Conservation (phyloP, 2,329 filamentous ascomycete species). For the Fusarium abutilonis region DNA sequence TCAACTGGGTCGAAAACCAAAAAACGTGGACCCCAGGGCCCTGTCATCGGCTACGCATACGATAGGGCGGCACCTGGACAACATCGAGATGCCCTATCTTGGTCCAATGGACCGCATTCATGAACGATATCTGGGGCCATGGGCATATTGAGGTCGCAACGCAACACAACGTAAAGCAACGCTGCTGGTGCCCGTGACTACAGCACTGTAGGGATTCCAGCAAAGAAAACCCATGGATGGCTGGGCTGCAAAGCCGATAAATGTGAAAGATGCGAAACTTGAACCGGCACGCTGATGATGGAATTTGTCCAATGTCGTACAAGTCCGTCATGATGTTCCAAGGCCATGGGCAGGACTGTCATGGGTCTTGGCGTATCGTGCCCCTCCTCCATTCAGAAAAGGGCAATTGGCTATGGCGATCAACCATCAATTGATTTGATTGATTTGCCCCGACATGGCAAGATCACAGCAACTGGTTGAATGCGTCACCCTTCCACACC, state of each 20-base stretch:
- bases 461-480: slow-evolving; percentile 20
- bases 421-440: slow-evolving; percentile 30
- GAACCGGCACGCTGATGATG: slow-evolving; percentile 8
- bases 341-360: slow-evolving; percentile 26
- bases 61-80: slow-evolving; percentile 39
- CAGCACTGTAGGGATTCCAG: slow-evolving; percentile 3
- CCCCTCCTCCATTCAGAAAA: slow-evolving; percentile 31
- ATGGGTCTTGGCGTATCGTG: slow-evolving; percentile 31
- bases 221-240: slow-evolving; percentile 8
- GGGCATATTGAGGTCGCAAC: slow-evolving; percentile 32
- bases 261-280: slow-evolving; percentile 2
- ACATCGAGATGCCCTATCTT: slow-evolving; percentile 40
- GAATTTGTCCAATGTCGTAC: slow-evolving; percentile 21
- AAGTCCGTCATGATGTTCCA: slow-evolving; percentile 32
- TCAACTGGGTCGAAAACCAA: slow-evolving; percentile 31
- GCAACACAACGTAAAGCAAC: slow-evolving; percentile 28
- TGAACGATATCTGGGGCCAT: slow-evolving; percentile 35
- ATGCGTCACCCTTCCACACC: slow-evolving; percentile 24
- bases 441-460: slow-evolving; percentile 28
- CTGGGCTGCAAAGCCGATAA: slow-evolving; percentile 3
- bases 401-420: slow-evolving; percentile 29
- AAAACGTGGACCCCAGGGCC: slow-evolving; percentile 34
- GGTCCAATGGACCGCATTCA: slow-evolving; percentile 38
- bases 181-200: slow-evolving; percentile 29
- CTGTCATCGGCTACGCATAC: slow-evolving; percentile 38